phyloP scores from a whole-genome alignment of 2,329 filamentous ascomycete species.

The Pseudogymnoascus verrucosus region DNA sequence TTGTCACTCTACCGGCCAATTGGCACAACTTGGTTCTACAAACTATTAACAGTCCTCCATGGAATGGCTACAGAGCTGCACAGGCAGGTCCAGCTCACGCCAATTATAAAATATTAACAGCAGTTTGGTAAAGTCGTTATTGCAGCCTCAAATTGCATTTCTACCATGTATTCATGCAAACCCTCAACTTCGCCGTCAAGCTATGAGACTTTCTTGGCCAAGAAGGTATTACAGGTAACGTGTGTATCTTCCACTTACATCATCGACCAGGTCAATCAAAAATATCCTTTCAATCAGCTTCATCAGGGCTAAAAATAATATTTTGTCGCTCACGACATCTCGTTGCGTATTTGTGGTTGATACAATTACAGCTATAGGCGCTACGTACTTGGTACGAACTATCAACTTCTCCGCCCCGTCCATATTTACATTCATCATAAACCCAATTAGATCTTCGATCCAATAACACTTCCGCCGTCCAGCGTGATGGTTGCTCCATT shows the following conservation, averaged over 20 bases:
- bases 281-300: neutral
- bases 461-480: slow-evolving; percentile 47
- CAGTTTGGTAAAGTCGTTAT: neutral
- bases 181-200: neutral
- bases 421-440: slow-evolving; percentile 1
- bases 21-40: neutral
- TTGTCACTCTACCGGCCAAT: slow-evolving; percentile 2
- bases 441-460: slow-evolving; percentile 36
- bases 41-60: neutral
- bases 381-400: neutral
- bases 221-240: neutral
- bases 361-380: neutral
- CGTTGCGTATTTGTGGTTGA: neutral
- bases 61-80: neutral
- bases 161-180: neutral
- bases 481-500: slow-evolving; percentile 58
- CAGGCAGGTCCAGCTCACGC: neutral
- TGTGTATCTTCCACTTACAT: neutral
- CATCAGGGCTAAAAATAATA: neutral
- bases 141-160: neutral
- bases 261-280: neutral
- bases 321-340: neutral
- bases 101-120: neutral
- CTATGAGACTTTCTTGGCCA: neutral
- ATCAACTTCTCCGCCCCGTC: neutral